Evolutionary conservation across 2,329 filamentous ascomycete species (phyloP).

Genomic region (Colletotrichum australisinense): DNA sequence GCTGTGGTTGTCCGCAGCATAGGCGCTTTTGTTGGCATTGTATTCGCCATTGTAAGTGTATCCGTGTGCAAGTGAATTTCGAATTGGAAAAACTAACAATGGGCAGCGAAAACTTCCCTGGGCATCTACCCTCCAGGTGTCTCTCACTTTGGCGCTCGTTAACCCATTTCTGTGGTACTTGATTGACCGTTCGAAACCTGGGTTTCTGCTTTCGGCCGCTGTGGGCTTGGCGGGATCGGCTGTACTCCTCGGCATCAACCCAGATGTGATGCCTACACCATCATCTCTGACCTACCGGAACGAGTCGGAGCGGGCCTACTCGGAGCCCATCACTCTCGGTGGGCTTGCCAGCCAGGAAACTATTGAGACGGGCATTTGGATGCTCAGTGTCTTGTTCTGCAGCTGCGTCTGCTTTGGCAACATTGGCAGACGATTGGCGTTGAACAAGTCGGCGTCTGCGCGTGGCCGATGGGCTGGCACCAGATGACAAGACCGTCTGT

Average conservation of each 20-base stretch:
- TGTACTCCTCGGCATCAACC: slow-evolving; percentile 79
- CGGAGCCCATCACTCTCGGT: slow-evolving; percentile 54
- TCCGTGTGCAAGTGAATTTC: neutral
- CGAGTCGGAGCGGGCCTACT: slow-evolving; percentile 35
- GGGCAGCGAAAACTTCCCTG: slow-evolving; percentile 86
- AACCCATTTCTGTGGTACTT: slow-evolving; percentile 97
- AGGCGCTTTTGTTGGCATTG: slow-evolving; percentile 70
- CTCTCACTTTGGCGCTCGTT: slow-evolving; percentile 86
- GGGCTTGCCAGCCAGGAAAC: slow-evolving; percentile 71
- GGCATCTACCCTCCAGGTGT: slow-evolving; percentile 95
- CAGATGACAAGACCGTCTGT: slow-evolving; percentile 14
- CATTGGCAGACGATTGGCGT: slow-evolving; percentile 84
- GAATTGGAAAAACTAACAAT: slow-evolving; percentile 16
- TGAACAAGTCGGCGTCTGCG: slow-evolving; percentile 55
- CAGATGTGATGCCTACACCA: slow-evolving; percentile 80
- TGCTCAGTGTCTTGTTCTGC: slow-evolving; percentile 93
- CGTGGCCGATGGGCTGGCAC: slow-evolving; percentile 54
- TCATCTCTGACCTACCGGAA: slow-evolving; percentile 52
- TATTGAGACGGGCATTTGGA: slow-evolving; percentile 84
- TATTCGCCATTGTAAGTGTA: slow-evolving; percentile 79
- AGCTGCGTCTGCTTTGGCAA: slow-evolving; percentile 97
- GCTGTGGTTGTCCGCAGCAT: slow-evolving; percentile 70
- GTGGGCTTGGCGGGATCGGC: slow-evolving; percentile 81
- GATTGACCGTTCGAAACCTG: slow-evolving; percentile 88
- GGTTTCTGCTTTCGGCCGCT: slow-evolving; percentile 81